phyloP scores from a whole-genome alignment of 2,329 filamentous ascomycete species.

The Podosphaera fusca region DNA sequence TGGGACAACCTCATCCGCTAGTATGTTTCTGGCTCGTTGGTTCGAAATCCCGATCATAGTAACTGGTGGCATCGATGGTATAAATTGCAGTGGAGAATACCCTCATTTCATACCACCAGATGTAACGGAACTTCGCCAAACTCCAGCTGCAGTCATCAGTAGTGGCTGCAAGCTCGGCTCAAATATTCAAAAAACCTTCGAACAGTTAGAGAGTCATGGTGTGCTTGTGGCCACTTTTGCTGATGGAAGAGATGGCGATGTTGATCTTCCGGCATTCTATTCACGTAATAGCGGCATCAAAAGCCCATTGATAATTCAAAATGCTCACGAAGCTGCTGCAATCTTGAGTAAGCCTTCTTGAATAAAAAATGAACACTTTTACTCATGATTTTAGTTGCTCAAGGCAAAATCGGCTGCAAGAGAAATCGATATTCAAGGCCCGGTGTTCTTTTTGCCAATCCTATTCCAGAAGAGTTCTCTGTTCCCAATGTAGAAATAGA shows the following conservation, averaged over 20 bases:
- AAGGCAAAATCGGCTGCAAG: not conserved
- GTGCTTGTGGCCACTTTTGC: slow-evolving; percentile 77
- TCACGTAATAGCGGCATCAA: slow-evolving; percentile 62
- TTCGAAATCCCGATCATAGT: slow-evolving; percentile 86
- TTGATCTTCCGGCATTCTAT: slow-evolving; percentile 89
- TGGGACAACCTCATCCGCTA: slow-evolving; percentile 81
- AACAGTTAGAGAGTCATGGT: slow-evolving; percentile 48
- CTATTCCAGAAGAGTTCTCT: slow-evolving; percentile 35
- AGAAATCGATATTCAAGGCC: slow-evolving; percentile 20
- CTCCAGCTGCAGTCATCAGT: slow-evolving; percentile 67
- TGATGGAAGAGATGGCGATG: slow-evolving; percentile 44
- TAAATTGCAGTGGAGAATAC: slow-evolving; percentile 68
- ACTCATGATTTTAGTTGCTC: slow-evolving; percentile 30
- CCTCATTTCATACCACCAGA: slow-evolving; percentile 91
- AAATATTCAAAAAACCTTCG: slow-evolving; percentile 72
- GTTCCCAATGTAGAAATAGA: slow-evolving; percentile 38
- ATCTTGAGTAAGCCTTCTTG: slow-evolving; percentile 39
- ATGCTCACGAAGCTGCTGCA: slow-evolving; percentile 66
- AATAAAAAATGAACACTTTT: not conserved
- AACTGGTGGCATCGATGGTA: slow-evolving; percentile 81
- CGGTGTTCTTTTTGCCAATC: slow-evolving; percentile 74
- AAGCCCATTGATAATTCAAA: slow-evolving; percentile 52
- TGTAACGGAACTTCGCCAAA: slow-evolving; percentile 77
- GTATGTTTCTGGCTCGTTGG: slow-evolving; percentile 68
- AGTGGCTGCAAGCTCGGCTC: slow-evolving; percentile 92